A percentile compares a stretch with the other conserved stretches of the same genome.
Evolutionary conservation across 2,329 filamentous ascomycete genomes (phyloP).

Genomic region (Aspergillus sp.): DNA sequence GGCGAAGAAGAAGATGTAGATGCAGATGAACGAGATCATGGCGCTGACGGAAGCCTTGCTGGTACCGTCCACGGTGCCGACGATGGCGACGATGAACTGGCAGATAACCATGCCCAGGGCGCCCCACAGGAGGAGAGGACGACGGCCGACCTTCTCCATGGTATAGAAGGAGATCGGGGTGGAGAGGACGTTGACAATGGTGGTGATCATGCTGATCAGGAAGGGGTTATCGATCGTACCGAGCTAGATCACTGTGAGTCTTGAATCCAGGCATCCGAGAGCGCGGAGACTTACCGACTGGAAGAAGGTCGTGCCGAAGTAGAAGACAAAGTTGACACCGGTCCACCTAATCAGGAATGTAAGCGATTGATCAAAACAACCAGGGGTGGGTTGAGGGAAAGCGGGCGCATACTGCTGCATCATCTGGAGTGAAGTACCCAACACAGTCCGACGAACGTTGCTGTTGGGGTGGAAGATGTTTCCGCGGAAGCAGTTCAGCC

Average conservation of each 20-base stretch:
- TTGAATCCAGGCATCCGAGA: neutral
- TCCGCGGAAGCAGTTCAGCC: conserved; percentile 65
- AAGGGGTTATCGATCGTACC: conserved; percentile 76
- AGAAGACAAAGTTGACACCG: conserved; percentile 92
- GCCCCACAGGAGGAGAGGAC: conserved; percentile 74
- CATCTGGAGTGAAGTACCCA: conserved; percentile 74
- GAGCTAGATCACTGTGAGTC: conserved; percentile 47
- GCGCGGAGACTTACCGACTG: conserved; percentile 35
- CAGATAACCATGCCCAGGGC: conserved; percentile 80
- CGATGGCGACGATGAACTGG: conserved; percentile 82
- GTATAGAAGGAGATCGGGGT: conserved; percentile 86
- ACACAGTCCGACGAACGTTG: conserved; percentile 64
- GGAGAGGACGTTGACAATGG: conserved; percentile 80
- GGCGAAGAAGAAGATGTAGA: conserved; percentile 93
- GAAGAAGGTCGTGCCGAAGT: conserved; percentile 84
- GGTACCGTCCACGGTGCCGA: conserved; percentile 62
- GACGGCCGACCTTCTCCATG: conserved; percentile 78
- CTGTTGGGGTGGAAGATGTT: conserved; percentile 53
- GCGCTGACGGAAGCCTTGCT: conserved; percentile 50
- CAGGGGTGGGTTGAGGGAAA: too few species aligned
- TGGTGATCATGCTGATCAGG: conserved; percentile 81
- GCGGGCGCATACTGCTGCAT: conserved; percentile 72
- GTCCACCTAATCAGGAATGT: conserved; percentile 49
- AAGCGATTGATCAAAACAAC: neutral
- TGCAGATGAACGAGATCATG: conserved; percentile 83